phyloP scores from a whole-genome alignment of 192 early-diverging fungal species.

The Blastocladiella britannica region DNA sequence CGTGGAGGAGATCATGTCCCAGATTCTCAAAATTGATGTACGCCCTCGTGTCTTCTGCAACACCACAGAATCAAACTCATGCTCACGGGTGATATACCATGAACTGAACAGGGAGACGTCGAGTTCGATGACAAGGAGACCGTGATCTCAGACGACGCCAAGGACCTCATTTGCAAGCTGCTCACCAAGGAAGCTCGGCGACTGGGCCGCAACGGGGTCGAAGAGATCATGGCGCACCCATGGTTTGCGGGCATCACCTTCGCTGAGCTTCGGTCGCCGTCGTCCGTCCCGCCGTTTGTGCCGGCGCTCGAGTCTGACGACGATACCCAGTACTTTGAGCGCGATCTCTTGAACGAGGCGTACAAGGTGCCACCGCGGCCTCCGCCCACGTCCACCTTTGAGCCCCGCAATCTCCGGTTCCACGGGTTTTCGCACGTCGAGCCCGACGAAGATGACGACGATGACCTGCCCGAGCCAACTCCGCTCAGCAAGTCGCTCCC shows the following conservation, averaged over 20 bases:
- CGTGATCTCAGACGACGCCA: neutral
- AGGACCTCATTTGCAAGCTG: conserved; percentile 13
- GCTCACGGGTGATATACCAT: conserved; percentile 81
- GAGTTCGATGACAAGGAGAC: conserved; percentile 53
- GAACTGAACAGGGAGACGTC: conserved; percentile 80
- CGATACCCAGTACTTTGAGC: conserved; percentile 95
- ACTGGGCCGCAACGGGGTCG: conserved; percentile 58
- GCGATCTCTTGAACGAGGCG: conserved; percentile 70
- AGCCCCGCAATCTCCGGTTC: conserved; percentile 63
- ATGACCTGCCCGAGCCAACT: no score
- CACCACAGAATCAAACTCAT: conserved; percentile 75
- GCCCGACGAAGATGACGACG: no score
- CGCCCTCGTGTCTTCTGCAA: no score
- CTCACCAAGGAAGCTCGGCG: conserved; percentile 72
- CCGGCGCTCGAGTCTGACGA: conserved; percentile 82
- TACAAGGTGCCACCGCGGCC: conserved; percentile 17
- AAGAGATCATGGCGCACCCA: conserved; percentile 76
- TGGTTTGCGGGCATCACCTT: conserved; percentile 92
- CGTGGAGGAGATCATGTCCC: conserved; percentile 88
- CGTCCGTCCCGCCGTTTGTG: conserved; percentile 83
- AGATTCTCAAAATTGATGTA: conserved; percentile 99
- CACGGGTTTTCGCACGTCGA: conserved; percentile 61
- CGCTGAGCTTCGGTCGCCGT: conserved; percentile 55
- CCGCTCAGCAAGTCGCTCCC: no score
- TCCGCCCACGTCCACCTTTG: conserved; percentile 24